Percentiles rank a stretch among this genome's conserved stretches.
Evolutionary conservation across 352 stramenopile genomes (phyloP).

Genomic region (Phytophthora podocarpi): DNA sequence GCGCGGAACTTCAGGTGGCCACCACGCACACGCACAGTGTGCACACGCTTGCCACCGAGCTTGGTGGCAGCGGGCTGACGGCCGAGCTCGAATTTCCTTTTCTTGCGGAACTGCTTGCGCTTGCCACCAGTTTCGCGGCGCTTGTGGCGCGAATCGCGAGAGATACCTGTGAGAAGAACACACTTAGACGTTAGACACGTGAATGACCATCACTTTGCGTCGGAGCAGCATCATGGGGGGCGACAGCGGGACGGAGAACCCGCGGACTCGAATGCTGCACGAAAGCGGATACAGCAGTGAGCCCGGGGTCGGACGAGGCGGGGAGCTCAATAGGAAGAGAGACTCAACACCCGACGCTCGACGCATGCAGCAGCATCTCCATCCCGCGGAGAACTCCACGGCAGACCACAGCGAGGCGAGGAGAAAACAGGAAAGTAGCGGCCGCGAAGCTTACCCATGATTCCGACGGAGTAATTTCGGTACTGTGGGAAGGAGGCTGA

Average conservation of each 20-base stretch:
- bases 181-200: slow-evolving; percentile 17
- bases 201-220: slow-evolving; percentile 18
- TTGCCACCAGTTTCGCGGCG: slow-evolving; percentile 99
- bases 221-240: slow-evolving; percentile 17
- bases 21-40: slow-evolving; percentile 95
- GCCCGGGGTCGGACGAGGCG: slow-evolving; percentile 45
- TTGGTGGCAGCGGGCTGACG: slow-evolving; percentile 98
- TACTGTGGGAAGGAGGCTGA: slow-evolving; percentile 57
- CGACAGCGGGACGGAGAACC: slow-evolving; percentile 32
- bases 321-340: slow-evolving; percentile 25
- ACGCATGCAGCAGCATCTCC: slow-evolving; percentile 47
- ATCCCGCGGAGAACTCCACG: slow-evolving; percentile 35
- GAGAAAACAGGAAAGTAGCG: slow-evolving; percentile 2
- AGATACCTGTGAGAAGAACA: slow-evolving; percentile 94
- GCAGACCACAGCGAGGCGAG: slow-evolving; percentile 5
- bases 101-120: slow-evolving; percentile 98
- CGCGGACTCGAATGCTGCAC: slow-evolving; percentile 88
- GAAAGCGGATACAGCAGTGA: slow-evolving; percentile 91
- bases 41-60: slow-evolving; percentile 97
- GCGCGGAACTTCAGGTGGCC: slow-evolving; percentile 99
- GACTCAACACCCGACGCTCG: slow-evolving; percentile 32
- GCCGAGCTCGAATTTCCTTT: slow-evolving; percentile 99
- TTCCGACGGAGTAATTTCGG: slow-evolving; percentile 88
- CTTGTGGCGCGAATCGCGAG: slow-evolving; percentile 99
- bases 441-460: slow-evolving; percentile 81